phyloP scores from a whole-genome alignment of 495 filamentous ascomycete species.

The Hyaloscypha finlandica region DNA sequence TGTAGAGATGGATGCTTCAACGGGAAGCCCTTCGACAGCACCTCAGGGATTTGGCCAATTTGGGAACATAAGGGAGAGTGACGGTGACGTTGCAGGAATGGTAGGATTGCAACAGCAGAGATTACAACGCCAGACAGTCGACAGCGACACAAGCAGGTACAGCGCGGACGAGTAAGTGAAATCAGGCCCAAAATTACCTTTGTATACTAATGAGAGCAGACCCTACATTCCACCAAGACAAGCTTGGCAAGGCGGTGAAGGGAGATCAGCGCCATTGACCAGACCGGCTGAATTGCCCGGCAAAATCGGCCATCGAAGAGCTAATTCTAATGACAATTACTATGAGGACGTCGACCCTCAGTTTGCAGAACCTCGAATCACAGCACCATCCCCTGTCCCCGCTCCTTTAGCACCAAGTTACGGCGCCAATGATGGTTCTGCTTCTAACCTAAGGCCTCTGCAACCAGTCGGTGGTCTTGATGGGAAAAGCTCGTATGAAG shows the following conservation, averaged over 20 bases:
- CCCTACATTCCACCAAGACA: constrained; percentile 67
- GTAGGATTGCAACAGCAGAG: constrained; percentile 64
- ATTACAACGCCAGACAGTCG: constrained; percentile 44
- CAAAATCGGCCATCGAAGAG: constrained; percentile 35
- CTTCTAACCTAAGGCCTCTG: constrained; percentile 28
- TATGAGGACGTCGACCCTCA: constrained; percentile 95
- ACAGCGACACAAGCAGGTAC: constrained; percentile 68
- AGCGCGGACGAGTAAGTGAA: constrained; percentile 71
- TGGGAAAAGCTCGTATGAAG: constrained; percentile 50
- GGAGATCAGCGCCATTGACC: constrained; percentile 44
- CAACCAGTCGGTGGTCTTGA: constrained; percentile 26
- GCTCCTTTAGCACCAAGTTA: constrained; percentile 31
- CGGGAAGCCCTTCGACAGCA: constrained; percentile 48
- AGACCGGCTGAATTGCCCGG: constrained; percentile 35
- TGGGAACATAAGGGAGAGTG: constrained; percentile 60
- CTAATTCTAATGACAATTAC: constrained; percentile 58
- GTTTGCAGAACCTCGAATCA: constrained; percentile 54
- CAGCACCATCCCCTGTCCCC: constrained; percentile 23
- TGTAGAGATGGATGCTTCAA: constrained; percentile 77
- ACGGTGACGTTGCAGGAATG: constrained; percentile 68
- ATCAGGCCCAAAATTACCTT: background rate
- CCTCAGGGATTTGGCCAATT: constrained; percentile 46
- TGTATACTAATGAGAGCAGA: constrained; percentile 41
- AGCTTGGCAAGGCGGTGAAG: constrained; percentile 52
- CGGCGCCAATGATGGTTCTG: constrained; percentile 33